These are phyloP conservation scores for Coemansia sp. DNA, from an alignment of 192 early-diverging fungal genomes.

Conservation along the genomic window DNA sequence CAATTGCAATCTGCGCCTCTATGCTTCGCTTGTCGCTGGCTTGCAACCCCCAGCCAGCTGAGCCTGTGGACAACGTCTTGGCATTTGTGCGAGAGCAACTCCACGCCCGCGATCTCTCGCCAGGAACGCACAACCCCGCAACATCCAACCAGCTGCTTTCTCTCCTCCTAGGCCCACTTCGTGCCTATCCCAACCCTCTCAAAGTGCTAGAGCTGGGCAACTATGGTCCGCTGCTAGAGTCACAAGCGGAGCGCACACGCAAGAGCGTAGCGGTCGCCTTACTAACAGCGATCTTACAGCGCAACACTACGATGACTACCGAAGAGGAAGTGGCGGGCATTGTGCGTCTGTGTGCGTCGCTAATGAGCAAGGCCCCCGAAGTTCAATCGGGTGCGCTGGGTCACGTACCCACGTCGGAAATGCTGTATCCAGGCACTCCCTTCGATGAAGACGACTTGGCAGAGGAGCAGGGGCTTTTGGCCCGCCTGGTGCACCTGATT, in stretches of 20 bases:
- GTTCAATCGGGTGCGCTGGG: background rate
- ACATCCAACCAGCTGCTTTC: conserved; percentile 75
- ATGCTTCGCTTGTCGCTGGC: conserved; percentile 88
- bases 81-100: conserved; percentile 83
- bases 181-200: conserved; percentile 68
- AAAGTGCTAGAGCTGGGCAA: conserved; percentile 69
- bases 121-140: conserved; percentile 67
- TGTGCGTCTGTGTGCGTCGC: conserved; percentile 33
- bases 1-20: conserved; percentile 85
- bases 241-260: conserved; percentile 81
- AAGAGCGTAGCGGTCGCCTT: conserved; percentile 79
- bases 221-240: conserved; percentile 79
- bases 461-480: conserved; percentile 90
- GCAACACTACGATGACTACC: conserved; percentile 56
- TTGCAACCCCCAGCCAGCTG: conserved; percentile 76
- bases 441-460: conserved; percentile 86
- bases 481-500: conserved; percentile 75
- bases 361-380: conserved; percentile 19
- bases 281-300: conserved; percentile 66
- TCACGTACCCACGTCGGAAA: background rate
- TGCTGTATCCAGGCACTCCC: conserved; percentile 13
- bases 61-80: conserved; percentile 88
- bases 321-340: conserved; percentile 47
- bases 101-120: conserved; percentile 57
- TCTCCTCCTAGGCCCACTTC: conserved; percentile 80